A percentile compares a stretch with the other conserved stretches of the same genome.
These are phyloP conservation scores for Mucor saturninus DNA, from an alignment of 371 early-diverging fungal genomes.

Conservation along the genomic window DNA sequence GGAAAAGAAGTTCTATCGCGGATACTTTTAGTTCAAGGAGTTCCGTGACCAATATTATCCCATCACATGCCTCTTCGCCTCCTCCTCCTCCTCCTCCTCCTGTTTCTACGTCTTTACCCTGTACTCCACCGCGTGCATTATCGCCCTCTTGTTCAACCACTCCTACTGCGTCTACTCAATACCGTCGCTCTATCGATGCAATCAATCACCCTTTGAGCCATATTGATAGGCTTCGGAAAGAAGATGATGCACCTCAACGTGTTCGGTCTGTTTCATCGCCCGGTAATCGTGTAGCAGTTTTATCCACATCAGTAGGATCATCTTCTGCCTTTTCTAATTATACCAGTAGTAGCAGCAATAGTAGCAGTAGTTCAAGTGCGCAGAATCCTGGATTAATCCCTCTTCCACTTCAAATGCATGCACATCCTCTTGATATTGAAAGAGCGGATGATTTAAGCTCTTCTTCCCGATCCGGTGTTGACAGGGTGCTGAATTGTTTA, in stretches of 20 bases:
- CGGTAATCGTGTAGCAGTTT: slow-evolving; percentile 17
- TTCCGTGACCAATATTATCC: not conserved
- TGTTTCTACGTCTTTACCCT: slow-evolving; percentile 17
- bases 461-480: not conserved
- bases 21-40: slow-evolving; percentile 11
- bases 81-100: not conserved
- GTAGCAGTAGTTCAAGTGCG: not conserved
- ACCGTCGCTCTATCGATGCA: slow-evolving; percentile 25
- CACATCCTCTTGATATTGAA: slow-evolving; percentile 8
- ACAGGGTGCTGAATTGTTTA: slow-evolving; percentile 48
- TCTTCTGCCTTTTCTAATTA: not conserved
- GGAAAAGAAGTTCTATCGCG: slow-evolving; percentile 28
- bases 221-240: slow-evolving; percentile 13
- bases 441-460: not conserved
- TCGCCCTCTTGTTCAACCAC: slow-evolving; percentile 20
- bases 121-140: slow-evolving; percentile 14
- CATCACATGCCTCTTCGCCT: not conserved
- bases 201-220: slow-evolving; percentile 17
- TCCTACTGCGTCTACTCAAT: not conserved
- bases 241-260: slow-evolving; percentile 9
- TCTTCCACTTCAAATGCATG: not conserved
- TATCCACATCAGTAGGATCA: not conserved
- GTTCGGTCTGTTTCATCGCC: slow-evolving; percentile 26
- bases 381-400: not conserved
- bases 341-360: not conserved